Conservation (phyloP, 2,329 filamentous ascomycete genomes). For the Ophiostoma montium region DNA sequence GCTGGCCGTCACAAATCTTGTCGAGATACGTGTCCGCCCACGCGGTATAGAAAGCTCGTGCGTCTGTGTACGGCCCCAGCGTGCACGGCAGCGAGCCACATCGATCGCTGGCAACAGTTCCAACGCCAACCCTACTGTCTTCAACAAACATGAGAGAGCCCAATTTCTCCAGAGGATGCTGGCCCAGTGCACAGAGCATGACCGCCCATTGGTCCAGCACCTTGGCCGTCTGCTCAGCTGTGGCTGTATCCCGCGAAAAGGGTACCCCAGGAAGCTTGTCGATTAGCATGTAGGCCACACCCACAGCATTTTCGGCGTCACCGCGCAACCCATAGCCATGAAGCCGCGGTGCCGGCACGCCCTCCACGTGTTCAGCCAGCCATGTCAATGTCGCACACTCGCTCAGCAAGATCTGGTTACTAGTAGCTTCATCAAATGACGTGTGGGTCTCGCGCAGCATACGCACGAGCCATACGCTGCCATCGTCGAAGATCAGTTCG, state of each 20-base stretch:
- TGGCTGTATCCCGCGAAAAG: neutral
- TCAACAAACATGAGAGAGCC: neutral
- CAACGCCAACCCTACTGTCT: too few species aligned
- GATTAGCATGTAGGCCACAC: slow-evolving; percentile 7
- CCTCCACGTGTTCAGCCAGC: neutral
- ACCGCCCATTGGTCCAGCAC: neutral
- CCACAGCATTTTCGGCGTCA: slow-evolving; percentile 2
- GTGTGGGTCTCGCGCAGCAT: slow-evolving; percentile 7
- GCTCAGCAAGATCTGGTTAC: slow-evolving; percentile 7
- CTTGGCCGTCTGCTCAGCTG: neutral
- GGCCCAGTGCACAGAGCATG: neutral
- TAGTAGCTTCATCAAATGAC: slow-evolving; percentile 2
- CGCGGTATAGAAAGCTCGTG: neutral
- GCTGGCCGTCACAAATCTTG: neutral
- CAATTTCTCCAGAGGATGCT: neutral
- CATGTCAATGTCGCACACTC: slow-evolving; percentile 2
- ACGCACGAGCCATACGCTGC: slow-evolving; percentile 5
- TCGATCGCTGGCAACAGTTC: neutral
- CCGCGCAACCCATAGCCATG: neutral
- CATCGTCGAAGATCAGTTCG: slow-evolving; percentile 5
- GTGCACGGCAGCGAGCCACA: neutral
- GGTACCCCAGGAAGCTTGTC: slow-evolving; percentile 4
- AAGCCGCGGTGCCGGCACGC: neutral
- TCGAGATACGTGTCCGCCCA: slow-evolving; percentile 1
- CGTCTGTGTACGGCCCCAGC: neutral